Evolutionary conservation across 2,329 filamentous ascomycete genomes (phyloP), one percentile per base, ranked within the genome.

Genomic region (Pleomassaria siparia): DNA sequence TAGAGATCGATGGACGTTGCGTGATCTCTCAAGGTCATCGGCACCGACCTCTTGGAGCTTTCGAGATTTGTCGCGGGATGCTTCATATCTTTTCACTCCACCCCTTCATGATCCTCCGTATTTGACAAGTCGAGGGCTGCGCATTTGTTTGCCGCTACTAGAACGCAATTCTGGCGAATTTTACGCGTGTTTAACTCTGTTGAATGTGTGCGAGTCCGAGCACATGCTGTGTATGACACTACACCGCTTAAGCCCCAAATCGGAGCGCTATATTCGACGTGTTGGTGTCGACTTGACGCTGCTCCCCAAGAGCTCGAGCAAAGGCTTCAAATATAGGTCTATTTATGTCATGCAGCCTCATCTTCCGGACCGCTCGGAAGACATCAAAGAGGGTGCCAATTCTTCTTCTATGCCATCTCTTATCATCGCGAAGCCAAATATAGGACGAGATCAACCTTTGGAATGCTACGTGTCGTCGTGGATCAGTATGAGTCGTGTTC

Each of bases 51-150:
- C 39, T 21, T 47, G 45, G 45, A 32, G 22, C 10, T 47, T 37
- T 25, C 15, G 33, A 3, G 26, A 42, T 18, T 32, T 47, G 12
- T 37, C 30, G 4, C 20, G 30, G 15, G 20, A 47, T 26, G 39
- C 21, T 16, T 43, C 25, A 6, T 33, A 22, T 8, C 12, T 44
- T 2, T 35, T 49, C 6, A 24, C 16, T 15, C 21, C 32, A 13
- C 35, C 46, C 6, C 37, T 13, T 4, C 46, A 49, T 26, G 46
- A 49, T 15, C 40, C 46, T 3, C 46, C 46, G 2, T 41, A 21
- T 25, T 30, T 49, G 35, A 49, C 46, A 12, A 49, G 46, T 18
- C 40, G 46, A 5, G 46, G 46, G 2, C 15, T 49, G 3, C 40
- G 46, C 2, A 43, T 49, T 15, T 30, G 24, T 13, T 20, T 49